Percentiles rank a stretch among this genome's conserved stretches.
Conservation (phyloP, 1,284 basidiomycete genomes). For the Cryptococcus depauperatus region DNA sequence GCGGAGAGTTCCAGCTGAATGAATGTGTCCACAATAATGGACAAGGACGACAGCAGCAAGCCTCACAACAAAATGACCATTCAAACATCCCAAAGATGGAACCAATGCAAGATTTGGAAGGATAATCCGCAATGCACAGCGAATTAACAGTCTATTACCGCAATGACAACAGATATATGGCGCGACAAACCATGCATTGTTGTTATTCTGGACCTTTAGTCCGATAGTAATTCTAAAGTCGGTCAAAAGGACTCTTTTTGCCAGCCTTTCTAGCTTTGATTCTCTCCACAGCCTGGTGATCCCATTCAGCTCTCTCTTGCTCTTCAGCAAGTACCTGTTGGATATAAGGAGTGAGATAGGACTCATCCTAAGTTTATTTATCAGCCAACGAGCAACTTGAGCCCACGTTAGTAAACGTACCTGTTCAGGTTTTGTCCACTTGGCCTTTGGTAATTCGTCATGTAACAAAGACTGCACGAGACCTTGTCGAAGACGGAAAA, state of each 20-base stretch:
- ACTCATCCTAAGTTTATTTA: slow-evolving; percentile 62
- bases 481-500: slow-evolving; percentile 79
- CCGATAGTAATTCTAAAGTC: neutral
- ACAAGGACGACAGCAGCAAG: too few relatives aligned
- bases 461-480: slow-evolving; percentile 74
- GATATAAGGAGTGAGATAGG: slow-evolving; percentile 81
- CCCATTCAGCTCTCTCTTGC: slow-evolving; percentile 74
- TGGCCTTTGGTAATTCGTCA: slow-evolving; percentile 69
- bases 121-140: too few relatives aligned
- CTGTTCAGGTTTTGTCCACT: slow-evolving; percentile 73
- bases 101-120: too few relatives aligned
- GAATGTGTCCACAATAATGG: too few relatives aligned
- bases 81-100: too few relatives aligned
- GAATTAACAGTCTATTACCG: too few relatives aligned
- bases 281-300: slow-evolving; percentile 53
- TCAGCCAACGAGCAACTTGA: slow-evolving; percentile 1
- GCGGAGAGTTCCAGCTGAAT: too few relatives aligned
- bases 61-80: too few relatives aligned
- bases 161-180: too few relatives aligned
- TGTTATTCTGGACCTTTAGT: too few relatives aligned
- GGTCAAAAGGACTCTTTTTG: slow-evolving; percentile 10
- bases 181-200: too few relatives aligned
- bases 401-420: slow-evolving; percentile 48
- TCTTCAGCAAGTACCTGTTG: slow-evolving; percentile 68
- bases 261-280: slow-evolving; percentile 21